A percentile compares a stretch with the other conserved stretches of the same genome.
phyloP scores from a whole-genome alignment of 192 early-diverging fungal genomes.

The Entrophospora sp. region DNA sequence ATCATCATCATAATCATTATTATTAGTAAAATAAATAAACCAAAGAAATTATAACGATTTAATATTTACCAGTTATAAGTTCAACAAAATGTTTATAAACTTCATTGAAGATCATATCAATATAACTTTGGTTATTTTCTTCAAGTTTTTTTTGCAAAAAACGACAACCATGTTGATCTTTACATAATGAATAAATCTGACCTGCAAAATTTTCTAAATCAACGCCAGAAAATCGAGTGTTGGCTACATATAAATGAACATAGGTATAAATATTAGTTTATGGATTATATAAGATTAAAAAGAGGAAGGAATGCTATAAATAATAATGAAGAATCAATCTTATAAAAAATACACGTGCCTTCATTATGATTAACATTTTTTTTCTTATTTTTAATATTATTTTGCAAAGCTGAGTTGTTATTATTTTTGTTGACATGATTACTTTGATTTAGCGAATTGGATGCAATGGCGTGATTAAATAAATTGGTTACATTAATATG shows the following conservation, averaged over 20 bases:
- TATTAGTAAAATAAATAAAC: not conserved
- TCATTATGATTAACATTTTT: too few relatives aligned
- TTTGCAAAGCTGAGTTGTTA: too few relatives aligned
- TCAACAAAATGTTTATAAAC: slow-evolving; percentile 65
- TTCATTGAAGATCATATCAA: slow-evolving; percentile 68
- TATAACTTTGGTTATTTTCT: slow-evolving; percentile 53
- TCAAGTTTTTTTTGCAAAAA: slow-evolving; percentile 83
- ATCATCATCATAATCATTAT: not conserved
- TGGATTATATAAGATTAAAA: too few relatives aligned
- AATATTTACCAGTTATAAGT: slow-evolving; percentile 67
- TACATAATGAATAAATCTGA: slow-evolving; percentile 69
- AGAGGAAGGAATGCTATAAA: too few relatives aligned
- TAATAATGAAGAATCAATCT: too few relatives aligned
- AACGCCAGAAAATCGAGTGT: slow-evolving; percentile 60
- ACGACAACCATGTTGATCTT: slow-evolving; percentile 85
- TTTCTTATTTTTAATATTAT: too few relatives aligned
- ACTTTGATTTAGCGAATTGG: too few relatives aligned
- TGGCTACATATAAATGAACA: too few relatives aligned
- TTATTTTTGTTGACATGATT: too few relatives aligned
- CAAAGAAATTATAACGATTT: not conserved
- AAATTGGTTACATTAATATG: too few relatives aligned
- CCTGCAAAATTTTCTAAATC: slow-evolving; percentile 61
- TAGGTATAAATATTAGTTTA: too few relatives aligned
- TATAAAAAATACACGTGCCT: slow-evolving; percentile 66
- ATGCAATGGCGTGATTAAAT: too few relatives aligned